Evolutionary conservation across 2,329 filamentous ascomycete species (phyloP).

Genomic region (Clathrospora elynae): DNA sequence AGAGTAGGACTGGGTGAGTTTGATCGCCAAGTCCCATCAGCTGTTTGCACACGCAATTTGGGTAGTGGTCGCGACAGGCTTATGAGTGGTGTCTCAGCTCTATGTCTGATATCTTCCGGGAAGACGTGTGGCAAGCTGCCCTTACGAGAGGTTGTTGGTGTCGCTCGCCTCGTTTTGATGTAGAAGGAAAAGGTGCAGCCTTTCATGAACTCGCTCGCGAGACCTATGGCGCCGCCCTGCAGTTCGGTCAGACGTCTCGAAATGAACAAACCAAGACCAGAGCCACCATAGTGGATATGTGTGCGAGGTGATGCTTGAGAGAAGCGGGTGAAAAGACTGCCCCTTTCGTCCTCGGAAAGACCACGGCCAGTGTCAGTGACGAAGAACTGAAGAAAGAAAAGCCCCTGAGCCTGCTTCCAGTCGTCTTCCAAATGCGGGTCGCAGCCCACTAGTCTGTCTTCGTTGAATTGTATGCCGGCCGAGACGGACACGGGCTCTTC

Average conservation of each 20-base stretch:
- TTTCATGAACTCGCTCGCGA: conserved; percentile 24
- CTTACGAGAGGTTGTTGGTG: conserved; percentile 16
- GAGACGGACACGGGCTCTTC: conserved; percentile 40
- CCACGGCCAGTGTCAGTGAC: conserved; percentile 51
- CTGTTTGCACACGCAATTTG: conserved; percentile 5
- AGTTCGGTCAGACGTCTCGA: conserved; percentile 39
- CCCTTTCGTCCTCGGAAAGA: conserved; percentile 45
- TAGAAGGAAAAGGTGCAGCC: conserved; percentile 45
- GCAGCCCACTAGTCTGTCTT: conserved; percentile 25
- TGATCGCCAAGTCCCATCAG: neutral
- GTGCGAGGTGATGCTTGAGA: conserved; percentile 41
- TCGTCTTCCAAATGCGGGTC: conserved; percentile 34
- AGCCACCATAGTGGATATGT: conserved; percentile 48
- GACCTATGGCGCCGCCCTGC: conserved; percentile 42
- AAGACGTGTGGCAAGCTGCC: conserved; percentile 24
- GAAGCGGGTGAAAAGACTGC: conserved; percentile 39
- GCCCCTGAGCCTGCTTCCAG: conserved; percentile 39
- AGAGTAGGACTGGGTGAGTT: conserved; percentile 1
- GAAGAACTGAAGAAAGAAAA: conserved; percentile 42
- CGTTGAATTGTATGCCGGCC: conserved; percentile 38
- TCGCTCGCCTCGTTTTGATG: conserved; percentile 30
- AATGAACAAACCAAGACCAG: conserved; percentile 45
- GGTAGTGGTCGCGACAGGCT: conserved; percentile 7
- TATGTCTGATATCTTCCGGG: conserved; percentile 30
- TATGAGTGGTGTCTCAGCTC: conserved; percentile 11